Evolutionary conservation across 805 yeast species (phyloP), one percentile per base, ranked within the genome.

Genomic region (Kodamaea lidongshanica): DNA sequence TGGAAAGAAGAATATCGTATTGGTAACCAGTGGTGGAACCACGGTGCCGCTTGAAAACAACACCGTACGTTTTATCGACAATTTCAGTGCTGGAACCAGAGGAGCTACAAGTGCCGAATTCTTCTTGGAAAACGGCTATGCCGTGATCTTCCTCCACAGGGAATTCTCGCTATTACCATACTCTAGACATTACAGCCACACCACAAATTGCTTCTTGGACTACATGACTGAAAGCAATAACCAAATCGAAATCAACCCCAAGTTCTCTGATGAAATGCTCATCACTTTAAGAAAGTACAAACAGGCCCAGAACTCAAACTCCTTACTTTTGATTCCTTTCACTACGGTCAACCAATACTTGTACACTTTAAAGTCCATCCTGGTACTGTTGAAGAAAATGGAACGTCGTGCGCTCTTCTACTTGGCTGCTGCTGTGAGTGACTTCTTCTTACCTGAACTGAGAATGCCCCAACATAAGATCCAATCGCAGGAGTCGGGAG

Each of bases 351-450:
- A 85, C 50, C 96, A 92, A 52, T 92, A 92, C 46, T 58, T 92
- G 33, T 89, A 84, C 67, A 85, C 96, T 0, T 64, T 92, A 41
- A 75, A 78, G 40, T 58, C 75, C 20, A 63, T 84, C 7, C 79
- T 92, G 1, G 67, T 69, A 39, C 64, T 68, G 24, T 54, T 89
- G 47, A 70, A 77, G 31, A 57, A 59, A 3, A 52, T 72, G 22
- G 81, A 77, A 3, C 54, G 68, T 4, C 62, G 61, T 32, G 84
- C 87, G 0, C 52, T 92, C 23, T 85, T 89, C 51, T 92, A 80
- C 51, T 65, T 92, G 31, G 98, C 98, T 0, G 97, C 98, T 6
- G 98, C 98, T 0, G 99, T 92, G 0, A 84, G 95, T 6, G 99
- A 92, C 53, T 92, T 92, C 57, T 92, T 88, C 59, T 67, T 92